Percentiles rank a stretch among this genome's conserved stretches.
phyloP scores from a whole-genome alignment of 1,284 basidiomycete species.

The Marasmius sp. region DNA sequence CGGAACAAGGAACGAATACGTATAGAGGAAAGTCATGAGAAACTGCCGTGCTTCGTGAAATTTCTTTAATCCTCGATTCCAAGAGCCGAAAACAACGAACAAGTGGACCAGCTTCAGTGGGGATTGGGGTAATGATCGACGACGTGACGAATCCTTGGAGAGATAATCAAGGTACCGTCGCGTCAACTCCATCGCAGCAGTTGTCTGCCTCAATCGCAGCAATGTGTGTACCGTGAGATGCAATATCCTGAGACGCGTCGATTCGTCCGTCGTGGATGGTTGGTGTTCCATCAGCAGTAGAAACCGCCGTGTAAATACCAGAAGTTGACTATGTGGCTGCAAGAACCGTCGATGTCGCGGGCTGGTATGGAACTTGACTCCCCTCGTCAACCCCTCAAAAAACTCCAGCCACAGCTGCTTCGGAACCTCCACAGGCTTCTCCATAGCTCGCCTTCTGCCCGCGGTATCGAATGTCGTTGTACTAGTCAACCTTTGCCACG shows the following conservation, averaged over 20 bases:
- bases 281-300: slow-evolving; percentile 11
- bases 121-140: slow-evolving; percentile 30
- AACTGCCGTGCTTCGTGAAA: slow-evolving; percentile 38
- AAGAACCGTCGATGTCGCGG: too few relatives aligned
- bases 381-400: slow-evolving; percentile 37
- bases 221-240: slow-evolving; percentile 5
- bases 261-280: neutral
- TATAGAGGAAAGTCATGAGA: slow-evolving; percentile 41
- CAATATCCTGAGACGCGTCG: slow-evolving; percentile 1
- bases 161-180: slow-evolving; percentile 43
- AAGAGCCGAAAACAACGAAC: slow-evolving; percentile 33
- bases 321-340: neutral
- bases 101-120: slow-evolving; percentile 47
- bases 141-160: slow-evolving; percentile 25
- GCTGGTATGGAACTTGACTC: slow-evolving; percentile 14
- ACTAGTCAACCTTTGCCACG: slow-evolving; percentile 33
- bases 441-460: too few relatives aligned
- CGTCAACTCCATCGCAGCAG: slow-evolving; percentile 39
- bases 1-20: slow-evolving; percentile 52
- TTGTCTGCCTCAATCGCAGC: slow-evolving; percentile 11
- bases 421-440: neutral
- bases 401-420: slow-evolving; percentile 56
- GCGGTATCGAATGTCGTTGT: neutral
- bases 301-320: slow-evolving; percentile 8
- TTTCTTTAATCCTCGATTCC: slow-evolving; percentile 34